Evolutionary conservation across 1,139 yeast genomes (phyloP).

Genomic region (Debaryomycetaceae sp.): DNA sequence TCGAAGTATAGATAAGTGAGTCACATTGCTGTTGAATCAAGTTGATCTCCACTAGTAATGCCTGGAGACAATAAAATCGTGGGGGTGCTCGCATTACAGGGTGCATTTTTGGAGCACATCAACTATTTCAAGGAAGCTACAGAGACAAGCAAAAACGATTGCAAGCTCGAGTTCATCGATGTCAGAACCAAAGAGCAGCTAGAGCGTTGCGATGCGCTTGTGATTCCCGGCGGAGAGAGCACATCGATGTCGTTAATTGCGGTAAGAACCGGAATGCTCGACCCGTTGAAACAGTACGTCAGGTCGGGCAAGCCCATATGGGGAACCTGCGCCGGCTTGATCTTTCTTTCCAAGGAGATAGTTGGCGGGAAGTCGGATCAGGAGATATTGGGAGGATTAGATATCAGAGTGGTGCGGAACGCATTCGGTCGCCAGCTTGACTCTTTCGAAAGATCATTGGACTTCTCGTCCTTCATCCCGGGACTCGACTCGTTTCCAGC

Average conservation of each 20-base stretch:
- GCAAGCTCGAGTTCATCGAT: constrained; percentile 34
- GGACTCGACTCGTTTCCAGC: constrained; percentile 47
- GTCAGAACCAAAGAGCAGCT: constrained; percentile 56
- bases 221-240: constrained; percentile 82
- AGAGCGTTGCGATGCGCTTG: constrained; percentile 51
- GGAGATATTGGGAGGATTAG: constrained; percentile 60
- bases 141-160: constrained; percentile 13
- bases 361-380: constrained; percentile 58
- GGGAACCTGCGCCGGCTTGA: constrained; percentile 90
- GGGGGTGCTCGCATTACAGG: constrained; percentile 79
- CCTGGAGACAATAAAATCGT: constrained; percentile 18
- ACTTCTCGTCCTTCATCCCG: constrained; percentile 46
- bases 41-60: background rate
- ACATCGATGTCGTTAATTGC: constrained; percentile 75
- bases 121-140: constrained; percentile 45
- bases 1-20: too few relatives aligned
- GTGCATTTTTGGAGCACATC: constrained; percentile 76
- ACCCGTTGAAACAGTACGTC: constrained; percentile 53
- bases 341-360: constrained; percentile 58
- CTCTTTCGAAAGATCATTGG: constrained; percentile 53
- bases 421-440: constrained; percentile 80
- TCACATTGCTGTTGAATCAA: too few relatives aligned
- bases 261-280: constrained; percentile 56
- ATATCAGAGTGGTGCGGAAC: constrained; percentile 63
- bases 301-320: constrained; percentile 57